Conservation (phyloP, 805 yeast species). For the Isabelozyma gotoi region DNA sequence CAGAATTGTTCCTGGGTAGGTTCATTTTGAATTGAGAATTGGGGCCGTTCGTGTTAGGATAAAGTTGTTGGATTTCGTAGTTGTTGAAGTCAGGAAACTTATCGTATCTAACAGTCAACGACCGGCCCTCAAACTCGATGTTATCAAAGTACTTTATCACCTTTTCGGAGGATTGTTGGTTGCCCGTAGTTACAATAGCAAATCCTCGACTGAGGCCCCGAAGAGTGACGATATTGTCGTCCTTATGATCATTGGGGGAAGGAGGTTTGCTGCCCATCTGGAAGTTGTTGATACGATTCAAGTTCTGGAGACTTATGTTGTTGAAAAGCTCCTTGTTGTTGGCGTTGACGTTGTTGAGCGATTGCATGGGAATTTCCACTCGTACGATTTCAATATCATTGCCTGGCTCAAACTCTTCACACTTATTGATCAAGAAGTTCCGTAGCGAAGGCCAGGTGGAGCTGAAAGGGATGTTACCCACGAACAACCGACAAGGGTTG, state of each 20-base stretch:
- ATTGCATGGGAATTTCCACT: constrained; percentile 43
- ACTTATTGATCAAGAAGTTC: constrained; percentile 21
- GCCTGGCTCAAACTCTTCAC: constrained; percentile 26
- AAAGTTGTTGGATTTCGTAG: constrained; percentile 23
- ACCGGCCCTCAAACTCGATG: constrained; percentile 56
- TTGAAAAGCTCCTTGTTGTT: not conserved
- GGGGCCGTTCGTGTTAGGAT: constrained; percentile 7
- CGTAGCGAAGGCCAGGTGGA: constrained; percentile 37
- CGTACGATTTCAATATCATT: constrained; percentile 25
- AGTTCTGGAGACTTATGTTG: not conserved
- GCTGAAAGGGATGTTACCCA: constrained; percentile 57
- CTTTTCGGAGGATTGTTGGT: constrained; percentile 45
- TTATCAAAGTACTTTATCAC: constrained; percentile 54
- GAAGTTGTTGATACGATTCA: constrained; percentile 5
- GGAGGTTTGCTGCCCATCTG: constrained; percentile 5
- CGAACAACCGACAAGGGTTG: constrained; percentile 45
- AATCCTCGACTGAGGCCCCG: constrained; percentile 48
- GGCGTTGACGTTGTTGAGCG: constrained; percentile 3
- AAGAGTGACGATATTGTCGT: not conserved
- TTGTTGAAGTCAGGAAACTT: constrained; percentile 45
- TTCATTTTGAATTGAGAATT: not conserved
- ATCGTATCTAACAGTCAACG: constrained; percentile 61
- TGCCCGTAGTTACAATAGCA: constrained; percentile 58
- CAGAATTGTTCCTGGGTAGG: not conserved
- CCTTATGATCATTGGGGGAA: not conserved